Base-by-base conservation (phyloP, 2,329 filamentous ascomycete species). In the Fusarium subglutinans region DNA sequence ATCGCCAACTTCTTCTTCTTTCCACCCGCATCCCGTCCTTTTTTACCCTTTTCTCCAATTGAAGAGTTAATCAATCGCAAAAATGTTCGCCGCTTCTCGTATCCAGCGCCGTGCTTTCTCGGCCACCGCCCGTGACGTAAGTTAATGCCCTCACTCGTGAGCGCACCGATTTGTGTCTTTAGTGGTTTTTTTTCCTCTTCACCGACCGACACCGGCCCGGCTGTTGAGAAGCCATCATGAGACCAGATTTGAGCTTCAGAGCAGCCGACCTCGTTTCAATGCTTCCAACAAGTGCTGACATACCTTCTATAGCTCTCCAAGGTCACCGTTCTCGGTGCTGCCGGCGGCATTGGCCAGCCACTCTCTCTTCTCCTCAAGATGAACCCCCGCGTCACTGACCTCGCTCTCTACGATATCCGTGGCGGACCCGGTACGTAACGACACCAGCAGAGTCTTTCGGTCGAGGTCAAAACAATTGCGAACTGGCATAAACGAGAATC, bases 281-380 rank as follows among this genome's bases (percentile, higher is more conserved):
- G 5, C 26, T 61, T 12, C 24, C 11, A 40, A n/a, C 14, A 51
- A 72, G 24, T 66, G 63, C 76, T 78, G 57, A 73, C 79, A 69
- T 78, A 33, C 50, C 41, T 51, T 50, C 26, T 73, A 50, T 77
- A 99, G 96, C 91, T 95, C 82, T 97, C 95, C 87, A 98, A 98
- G 91, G 96, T 99, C 81, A 91, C 95, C 83, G 95, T 99, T 79
- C 94, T 98, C 84, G 96, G 96, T 89, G 96, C 96, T 79, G 93
- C 93, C 82, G 96, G 96, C 88, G 96, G 96, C 86, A 99, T 99
- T 88, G 96, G 96, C 85, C 96, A 99, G 86, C 96, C 96, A 82
- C 89, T 99, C 81, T 99, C 96, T 69, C 93, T 99, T 78, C 92
- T 99, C 83, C 91, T 99, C 86, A 99, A 99, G 94, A 92, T 98